phyloP scores from a whole-genome alignment of 2,329 filamentous ascomycete species.

The Blumeriella jaapii region DNA sequence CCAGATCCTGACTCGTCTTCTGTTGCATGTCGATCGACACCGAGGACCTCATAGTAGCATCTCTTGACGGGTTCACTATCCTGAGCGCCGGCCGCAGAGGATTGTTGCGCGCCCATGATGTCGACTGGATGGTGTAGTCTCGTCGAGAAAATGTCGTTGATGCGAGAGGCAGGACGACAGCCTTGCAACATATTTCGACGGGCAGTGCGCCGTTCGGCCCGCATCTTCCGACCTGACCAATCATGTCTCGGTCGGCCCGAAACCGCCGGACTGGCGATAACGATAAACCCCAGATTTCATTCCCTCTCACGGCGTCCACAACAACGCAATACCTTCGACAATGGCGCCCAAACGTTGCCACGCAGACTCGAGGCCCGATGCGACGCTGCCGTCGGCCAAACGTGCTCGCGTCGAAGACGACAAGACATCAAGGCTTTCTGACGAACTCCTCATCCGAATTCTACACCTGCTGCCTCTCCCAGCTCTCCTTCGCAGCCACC shows the following conservation, averaged over 20 bases:
- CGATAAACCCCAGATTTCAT: not conserved
- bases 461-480: constrained; percentile 63
- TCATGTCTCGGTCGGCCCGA: too few relatives aligned
- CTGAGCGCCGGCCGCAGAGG: constrained; percentile 11
- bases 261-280: too few relatives aligned
- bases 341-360: constrained; percentile 20
- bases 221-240: too few relatives aligned
- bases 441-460: constrained; percentile 80
- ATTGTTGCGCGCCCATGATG: constrained; percentile 23
- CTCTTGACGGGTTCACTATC: constrained; percentile 37
- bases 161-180: not conserved
- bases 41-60: constrained; percentile 79
- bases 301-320: not conserved
- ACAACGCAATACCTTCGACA: not conserved
- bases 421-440: constrained; percentile 38
- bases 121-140: not conserved
- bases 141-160: not conserved
- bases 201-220: too few relatives aligned
- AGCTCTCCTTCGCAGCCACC: constrained; percentile 49
- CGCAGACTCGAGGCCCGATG: constrained; percentile 5
- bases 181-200: too few relatives aligned
- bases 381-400: constrained; percentile 10
- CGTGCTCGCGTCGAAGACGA: constrained; percentile 9
- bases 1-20: constrained; percentile 64
- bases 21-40: constrained; percentile 57